These are phyloP conservation scores for Fusarium piperis DNA, from an alignment of 2,329 filamentous ascomycete genomes.

Conservation along the genomic window DNA sequence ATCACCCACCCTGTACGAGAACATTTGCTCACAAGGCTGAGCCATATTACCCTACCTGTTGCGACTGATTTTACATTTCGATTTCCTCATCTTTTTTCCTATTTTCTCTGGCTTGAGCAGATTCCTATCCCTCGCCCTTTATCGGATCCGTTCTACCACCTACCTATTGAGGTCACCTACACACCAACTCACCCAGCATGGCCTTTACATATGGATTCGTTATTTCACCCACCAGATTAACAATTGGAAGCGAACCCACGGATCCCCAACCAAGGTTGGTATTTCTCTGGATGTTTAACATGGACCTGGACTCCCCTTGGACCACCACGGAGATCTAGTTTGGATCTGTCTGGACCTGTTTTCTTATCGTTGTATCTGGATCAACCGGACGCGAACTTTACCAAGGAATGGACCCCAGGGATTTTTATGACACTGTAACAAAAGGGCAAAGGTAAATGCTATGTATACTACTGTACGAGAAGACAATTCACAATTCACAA, in stretches of 20 bases:
- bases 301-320: conserved; percentile 4
- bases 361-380: not conserved
- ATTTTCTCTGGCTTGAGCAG: not conserved
- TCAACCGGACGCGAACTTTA: not conserved
- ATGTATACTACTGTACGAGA: not conserved
- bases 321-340: not conserved
- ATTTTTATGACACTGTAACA: not conserved
- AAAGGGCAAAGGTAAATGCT: not conserved
- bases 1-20: conserved; percentile 4
- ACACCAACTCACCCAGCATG: not conserved
- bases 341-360: conserved; percentile 2
- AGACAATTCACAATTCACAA: not conserved
- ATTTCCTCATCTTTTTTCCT: conserved; percentile 19
- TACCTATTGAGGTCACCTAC: not conserved
- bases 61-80: not conserved
- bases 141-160: not conserved
- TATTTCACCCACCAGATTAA: not conserved
- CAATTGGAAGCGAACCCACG: not conserved
- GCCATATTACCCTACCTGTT: not conserved
- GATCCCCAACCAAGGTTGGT: not conserved
- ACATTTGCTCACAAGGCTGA: conserved; percentile 1
- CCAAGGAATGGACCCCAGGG: not conserved
- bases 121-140: not conserved
- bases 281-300: not conserved
- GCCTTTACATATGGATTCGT: not conserved